Conservation (phyloP, 2,329 filamentous ascomycete species). For the Aspergillus sojae region DNA sequence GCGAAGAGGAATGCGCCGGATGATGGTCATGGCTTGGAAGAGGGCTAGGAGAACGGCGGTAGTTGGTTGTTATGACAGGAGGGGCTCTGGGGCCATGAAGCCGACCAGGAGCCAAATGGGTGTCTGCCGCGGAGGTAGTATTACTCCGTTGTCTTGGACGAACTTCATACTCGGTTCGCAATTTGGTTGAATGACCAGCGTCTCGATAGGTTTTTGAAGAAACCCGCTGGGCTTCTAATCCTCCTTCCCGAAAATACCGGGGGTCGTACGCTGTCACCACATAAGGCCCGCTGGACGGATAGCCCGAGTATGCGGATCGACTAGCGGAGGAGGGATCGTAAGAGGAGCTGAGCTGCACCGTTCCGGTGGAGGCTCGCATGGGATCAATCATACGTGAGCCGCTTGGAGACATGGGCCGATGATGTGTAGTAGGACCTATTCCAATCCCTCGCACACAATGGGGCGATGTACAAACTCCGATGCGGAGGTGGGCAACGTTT, state of each 20-base stretch:
- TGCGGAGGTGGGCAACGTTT: not conserved
- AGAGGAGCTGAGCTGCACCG: slow-evolving; percentile 37
- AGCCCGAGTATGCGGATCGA: slow-evolving; percentile 33
- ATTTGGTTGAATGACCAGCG: slow-evolving; percentile 33
- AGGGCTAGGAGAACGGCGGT: slow-evolving; percentile 37
- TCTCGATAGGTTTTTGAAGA: slow-evolving; percentile 37
- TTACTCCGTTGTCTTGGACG: slow-evolving; percentile 41
- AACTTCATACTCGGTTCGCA: slow-evolving; percentile 41
- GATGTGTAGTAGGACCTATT: slow-evolving; percentile 36
- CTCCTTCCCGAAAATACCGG: slow-evolving; percentile 26
- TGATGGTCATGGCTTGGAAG: slow-evolving; percentile 38
- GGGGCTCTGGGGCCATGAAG: slow-evolving; percentile 32
- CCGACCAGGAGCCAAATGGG: slow-evolving; percentile 28
- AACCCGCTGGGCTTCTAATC: slow-evolving; percentile 37
- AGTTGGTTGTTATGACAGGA: slow-evolving; percentile 31
- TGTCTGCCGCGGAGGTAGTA: slow-evolving; percentile 34
- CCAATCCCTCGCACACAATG: slow-evolving; percentile 14
- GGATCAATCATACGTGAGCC: slow-evolving; percentile 38
- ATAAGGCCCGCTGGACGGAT: slow-evolving; percentile 36
- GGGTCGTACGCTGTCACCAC: slow-evolving; percentile 30
- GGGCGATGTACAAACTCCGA: slow-evolving; percentile 6
- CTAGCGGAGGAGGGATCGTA: slow-evolving; percentile 35
- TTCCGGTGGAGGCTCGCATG: slow-evolving; percentile 45
- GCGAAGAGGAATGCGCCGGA: slow-evolving; percentile 34
- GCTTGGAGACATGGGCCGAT: slow-evolving; percentile 39